Evolutionary conservation across 306 rosid genomes (phyloP).

Genomic region (Lathyrus aphaca): DNA sequence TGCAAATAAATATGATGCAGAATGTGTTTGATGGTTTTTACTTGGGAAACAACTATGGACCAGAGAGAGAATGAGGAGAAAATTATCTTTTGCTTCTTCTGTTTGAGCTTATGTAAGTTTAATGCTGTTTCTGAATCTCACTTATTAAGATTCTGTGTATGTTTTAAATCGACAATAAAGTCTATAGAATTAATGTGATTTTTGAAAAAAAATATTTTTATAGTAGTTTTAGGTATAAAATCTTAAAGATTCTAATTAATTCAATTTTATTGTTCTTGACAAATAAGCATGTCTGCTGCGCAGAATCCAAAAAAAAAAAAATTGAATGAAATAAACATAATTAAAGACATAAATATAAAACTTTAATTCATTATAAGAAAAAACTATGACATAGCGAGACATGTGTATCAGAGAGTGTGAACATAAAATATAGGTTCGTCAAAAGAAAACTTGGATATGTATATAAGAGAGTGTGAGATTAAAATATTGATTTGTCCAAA

Average conservation of each 20-base stretch:
- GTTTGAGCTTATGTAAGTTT: constrained; percentile 27
- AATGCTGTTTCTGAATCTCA: constrained; percentile 30
- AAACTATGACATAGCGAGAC: no score
- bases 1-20: constrained; percentile 51
- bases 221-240: background rate
- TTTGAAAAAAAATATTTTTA: no score
- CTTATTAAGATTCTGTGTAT: background rate
- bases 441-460: no score
- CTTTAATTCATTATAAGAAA: no score
- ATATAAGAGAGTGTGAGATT: no score
- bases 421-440: no score
- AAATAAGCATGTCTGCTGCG: no score
- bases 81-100: constrained; percentile 35
- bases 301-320: no score
- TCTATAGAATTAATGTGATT: background rate
- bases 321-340: no score
- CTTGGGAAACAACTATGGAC: constrained; percentile 54
- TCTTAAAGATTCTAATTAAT: background rate
- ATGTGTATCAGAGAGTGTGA: no score
- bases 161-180: background rate
- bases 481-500: no score
- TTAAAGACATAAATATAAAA: no score
- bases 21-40: constrained; percentile 43
- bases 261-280: background rate
- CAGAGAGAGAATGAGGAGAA: constrained; percentile 37